Base-by-base conservation (phyloP, 805 yeast species). In the Candida bentonensis region DNA sequence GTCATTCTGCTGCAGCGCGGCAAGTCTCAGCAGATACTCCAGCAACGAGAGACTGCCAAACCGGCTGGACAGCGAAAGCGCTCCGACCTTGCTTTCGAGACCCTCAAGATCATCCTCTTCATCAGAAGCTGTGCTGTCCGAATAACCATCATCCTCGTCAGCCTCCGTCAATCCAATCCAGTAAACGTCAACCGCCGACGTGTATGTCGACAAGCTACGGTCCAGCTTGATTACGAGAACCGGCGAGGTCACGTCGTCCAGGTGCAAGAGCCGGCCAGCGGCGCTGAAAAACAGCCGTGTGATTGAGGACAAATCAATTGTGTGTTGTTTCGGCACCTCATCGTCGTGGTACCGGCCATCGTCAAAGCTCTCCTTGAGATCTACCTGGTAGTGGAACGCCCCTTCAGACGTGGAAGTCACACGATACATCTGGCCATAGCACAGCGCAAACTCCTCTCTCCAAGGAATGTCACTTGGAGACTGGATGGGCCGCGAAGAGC, bases 301-400 rank as follows among this genome's bases (percentile, higher is more conserved):
- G 2, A 82, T 65, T 3, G 62, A 52, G 15, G 62, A 54, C 2
- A 78, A 54, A 36, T 69, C 64, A 41, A 71, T 53, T 1, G 46
- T 45, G 15, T 66, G 56, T 1, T 46, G 44, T 22, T 60, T 58
- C 0, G 74, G 70, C 15, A 64, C 73, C 2, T 63, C 73, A 13
- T 64, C 68, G 13, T 82, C 83, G 54, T 82, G 94, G 53, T 79
- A 82, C 44, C 89, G 61, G 0, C 73, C 83, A 59, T 82, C 94
- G 51, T 80, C 67, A 42, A 79, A 76, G 52, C 70, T 72, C 51
- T 83, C 88, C 3, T 54, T 54, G 1, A 82, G 64, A 7, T 55
- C 59, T 15, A 82, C 46, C 3, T 54, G 59, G 55, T 79, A 80
- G 9, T 54, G 43, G 53, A 42, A 51, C 33, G 41, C 25, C 15